Evolutionary conservation across 129 eudicot genomes (phyloP).

Genomic region (Arctium minus): DNA sequence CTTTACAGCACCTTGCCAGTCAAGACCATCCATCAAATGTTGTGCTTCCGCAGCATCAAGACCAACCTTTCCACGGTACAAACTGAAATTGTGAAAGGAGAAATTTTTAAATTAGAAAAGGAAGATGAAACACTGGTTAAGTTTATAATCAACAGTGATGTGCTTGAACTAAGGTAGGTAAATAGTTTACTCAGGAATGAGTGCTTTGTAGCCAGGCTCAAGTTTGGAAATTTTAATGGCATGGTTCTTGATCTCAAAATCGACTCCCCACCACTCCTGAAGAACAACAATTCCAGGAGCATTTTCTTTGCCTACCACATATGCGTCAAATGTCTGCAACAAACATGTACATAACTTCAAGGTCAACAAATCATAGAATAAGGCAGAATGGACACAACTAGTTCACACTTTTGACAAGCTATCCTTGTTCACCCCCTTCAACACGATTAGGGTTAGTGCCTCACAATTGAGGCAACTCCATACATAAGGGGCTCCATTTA

Average conservation of each 20-base stretch:
- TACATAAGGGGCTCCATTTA: not conserved
- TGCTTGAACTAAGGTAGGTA: conserved; percentile 3
- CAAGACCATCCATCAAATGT: conserved; percentile 94
- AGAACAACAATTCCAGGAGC: conserved; percentile 96
- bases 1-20: conserved; percentile 93
- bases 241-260: conserved; percentile 87
- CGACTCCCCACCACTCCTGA: conserved; percentile 99
- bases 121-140: not conserved
- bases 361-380: not conserved
- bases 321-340: conserved; percentile 81
- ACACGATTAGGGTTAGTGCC: not conserved
- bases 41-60: conserved; percentile 96
- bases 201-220: conserved; percentile 65
- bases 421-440: not conserved
- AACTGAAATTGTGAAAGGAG: conserved; percentile 33
- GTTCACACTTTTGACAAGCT: not conserved
- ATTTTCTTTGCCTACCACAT: conserved; percentile 88
- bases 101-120: not conserved
- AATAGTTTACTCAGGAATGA: conserved; percentile 78
- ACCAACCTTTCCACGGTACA: conserved; percentile 94
- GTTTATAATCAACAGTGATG: not conserved
- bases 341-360: not conserved
- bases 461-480: not conserved
- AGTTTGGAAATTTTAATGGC: conserved; percentile 73
- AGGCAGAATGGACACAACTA: not conserved